These are phyloP conservation scores for Flaveria trinervia DNA, from an alignment of 129 eudicot genomes.

Conservation along the genomic window DNA sequence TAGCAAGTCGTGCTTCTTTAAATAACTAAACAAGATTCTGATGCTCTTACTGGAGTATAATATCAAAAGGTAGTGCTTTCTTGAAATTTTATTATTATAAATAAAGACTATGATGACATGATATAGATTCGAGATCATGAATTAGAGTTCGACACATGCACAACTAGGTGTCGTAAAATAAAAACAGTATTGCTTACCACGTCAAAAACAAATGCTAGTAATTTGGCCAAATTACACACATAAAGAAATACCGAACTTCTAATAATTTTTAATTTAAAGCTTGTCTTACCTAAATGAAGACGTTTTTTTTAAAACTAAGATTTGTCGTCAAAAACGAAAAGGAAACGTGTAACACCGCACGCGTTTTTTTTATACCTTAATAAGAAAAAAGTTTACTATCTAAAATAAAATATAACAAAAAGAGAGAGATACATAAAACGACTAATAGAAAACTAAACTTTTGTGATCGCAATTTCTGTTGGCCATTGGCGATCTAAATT, in stretches of 20 bases:
- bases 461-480: too few relatives aligned
- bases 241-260: background rate
- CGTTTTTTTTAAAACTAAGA: too few relatives aligned
- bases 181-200: conserved; percentile 5
- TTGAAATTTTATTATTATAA: background rate
- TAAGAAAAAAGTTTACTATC: too few relatives aligned
- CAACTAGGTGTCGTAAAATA: background rate
- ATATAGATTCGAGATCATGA: background rate
- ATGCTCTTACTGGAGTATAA: background rate
- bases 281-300: background rate
- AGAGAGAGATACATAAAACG: too few relatives aligned
- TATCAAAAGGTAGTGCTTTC: background rate
- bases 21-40: conserved; percentile 9
- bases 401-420: too few relatives aligned
- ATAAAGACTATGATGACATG: background rate
- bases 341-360: background rate
- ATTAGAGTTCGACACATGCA: conserved; percentile 8
- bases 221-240: background rate
- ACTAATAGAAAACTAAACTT: too few relatives aligned
- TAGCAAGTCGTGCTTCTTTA: conserved; percentile 18
- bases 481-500: too few relatives aligned
- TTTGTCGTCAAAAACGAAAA: background rate
- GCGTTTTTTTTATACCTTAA: too few relatives aligned
- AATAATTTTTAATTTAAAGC: background rate
- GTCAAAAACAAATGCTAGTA: background rate